Conservation (phyloP, 257 asterid genomes). For the Orobanche coerulescens region DNA sequence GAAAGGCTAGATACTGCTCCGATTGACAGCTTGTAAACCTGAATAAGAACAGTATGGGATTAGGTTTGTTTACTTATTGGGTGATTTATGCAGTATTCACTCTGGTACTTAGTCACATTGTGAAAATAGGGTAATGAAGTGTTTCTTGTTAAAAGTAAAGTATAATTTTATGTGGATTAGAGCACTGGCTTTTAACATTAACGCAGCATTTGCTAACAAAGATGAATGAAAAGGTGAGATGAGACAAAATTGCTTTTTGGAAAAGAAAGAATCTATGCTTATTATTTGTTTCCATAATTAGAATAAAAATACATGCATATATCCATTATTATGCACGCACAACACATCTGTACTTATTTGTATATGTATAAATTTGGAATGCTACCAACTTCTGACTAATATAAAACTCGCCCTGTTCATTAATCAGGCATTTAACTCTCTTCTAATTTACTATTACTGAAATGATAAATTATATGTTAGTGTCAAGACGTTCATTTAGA, state of each 20-base stretch:
- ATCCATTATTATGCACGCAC: not conserved
- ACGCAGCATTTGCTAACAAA: not conserved
- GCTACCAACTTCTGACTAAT: not conserved
- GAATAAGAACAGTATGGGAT: slow-evolving; percentile 6
- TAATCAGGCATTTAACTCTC: not conserved
- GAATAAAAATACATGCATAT: not conserved
- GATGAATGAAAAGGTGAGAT: slow-evolving; percentile 26
- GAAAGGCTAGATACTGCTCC: slow-evolving; percentile 64
- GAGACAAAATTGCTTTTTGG: not conserved
- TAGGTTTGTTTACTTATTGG: too few species aligned
- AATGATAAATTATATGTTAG: not conserved
- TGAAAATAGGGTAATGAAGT: not conserved
- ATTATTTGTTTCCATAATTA: not conserved
- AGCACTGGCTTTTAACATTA: not conserved
- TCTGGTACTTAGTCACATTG: not conserved
- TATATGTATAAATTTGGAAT: not conserved
- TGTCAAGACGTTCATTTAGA: not conserved
- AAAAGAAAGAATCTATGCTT: not conserved
- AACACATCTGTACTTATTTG: not conserved
- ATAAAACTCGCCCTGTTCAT: not conserved
- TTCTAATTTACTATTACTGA: not conserved
- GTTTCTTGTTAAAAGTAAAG: not conserved
- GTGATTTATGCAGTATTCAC: too few species aligned
- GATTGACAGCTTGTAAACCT: slow-evolving; percentile 76
- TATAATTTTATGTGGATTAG: not conserved